Conservation (phyloP, 1,284 basidiomycete genomes). For the Naganishia cerealis region DNA sequence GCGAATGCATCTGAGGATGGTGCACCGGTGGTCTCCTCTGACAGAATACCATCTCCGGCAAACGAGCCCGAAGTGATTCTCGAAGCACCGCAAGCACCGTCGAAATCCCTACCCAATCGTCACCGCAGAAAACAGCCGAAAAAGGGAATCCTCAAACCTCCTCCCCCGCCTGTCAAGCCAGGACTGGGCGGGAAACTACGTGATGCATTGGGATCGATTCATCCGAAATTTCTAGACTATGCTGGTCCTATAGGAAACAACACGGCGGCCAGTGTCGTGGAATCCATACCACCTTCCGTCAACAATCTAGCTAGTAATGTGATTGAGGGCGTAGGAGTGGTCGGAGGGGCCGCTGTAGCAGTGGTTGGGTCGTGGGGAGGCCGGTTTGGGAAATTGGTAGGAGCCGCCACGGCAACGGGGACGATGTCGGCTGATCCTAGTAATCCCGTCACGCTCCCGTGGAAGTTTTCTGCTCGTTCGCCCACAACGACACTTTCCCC, state of each 20-base stretch:
- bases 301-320: conserved; percentile 30
- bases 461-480: conserved; percentile 19
- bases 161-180: conserved; percentile 52
- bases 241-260: conserved; percentile 30
- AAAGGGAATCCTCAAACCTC: conserved; percentile 53
- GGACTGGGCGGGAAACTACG: conserved; percentile 49
- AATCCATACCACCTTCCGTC: conserved; percentile 19
- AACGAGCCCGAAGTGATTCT: neutral
- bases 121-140: conserved; percentile 39
- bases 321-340: conserved; percentile 31
- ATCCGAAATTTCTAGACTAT: conserved; percentile 40
- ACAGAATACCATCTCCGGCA: neutral
- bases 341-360: conserved; percentile 34
- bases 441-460: conserved; percentile 1
- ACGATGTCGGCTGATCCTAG: neutral
- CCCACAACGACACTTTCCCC: neutral
- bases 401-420: neutral
- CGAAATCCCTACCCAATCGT: conserved; percentile 7
- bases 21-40: neutral
- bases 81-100: neutral
- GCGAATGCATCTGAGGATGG: neutral
- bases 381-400: conserved; percentile 31
- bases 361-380: conserved; percentile 34
- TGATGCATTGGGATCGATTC: conserved; percentile 45
- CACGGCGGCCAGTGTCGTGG: conserved; percentile 17